Evolutionary conservation across 345 rosid genomes (phyloP).

Genomic region (Reutealis trisperma): DNA sequence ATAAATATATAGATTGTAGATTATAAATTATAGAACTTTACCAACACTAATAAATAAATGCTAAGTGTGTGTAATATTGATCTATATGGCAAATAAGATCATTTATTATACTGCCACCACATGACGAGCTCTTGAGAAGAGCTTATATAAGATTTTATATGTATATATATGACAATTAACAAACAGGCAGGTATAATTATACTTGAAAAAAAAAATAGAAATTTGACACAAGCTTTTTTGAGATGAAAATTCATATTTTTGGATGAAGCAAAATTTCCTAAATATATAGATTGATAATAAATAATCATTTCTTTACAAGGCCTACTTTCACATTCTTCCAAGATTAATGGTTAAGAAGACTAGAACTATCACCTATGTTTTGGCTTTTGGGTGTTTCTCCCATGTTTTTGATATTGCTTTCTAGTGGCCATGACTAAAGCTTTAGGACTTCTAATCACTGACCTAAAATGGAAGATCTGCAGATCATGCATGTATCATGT

Average conservation of each 20-base stretch:
- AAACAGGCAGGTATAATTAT: too few relatives aligned
- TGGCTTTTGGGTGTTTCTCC: not conserved
- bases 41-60: too few relatives aligned
- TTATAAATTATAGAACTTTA: too few relatives aligned
- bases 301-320: conserved; percentile 35
- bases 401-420: conserved; percentile 24
- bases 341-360: not conserved
- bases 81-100: too few relatives aligned
- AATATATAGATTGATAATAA: conserved; percentile 19
- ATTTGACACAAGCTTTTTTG: not conserved
- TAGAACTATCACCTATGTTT: conserved; percentile 2
- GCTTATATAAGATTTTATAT: too few relatives aligned
- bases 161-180: too few relatives aligned
- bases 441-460: conserved; percentile 12
- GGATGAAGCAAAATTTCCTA: conserved; percentile 29
- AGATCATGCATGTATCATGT: conserved; percentile 6
- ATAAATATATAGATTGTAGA: too few relatives aligned
- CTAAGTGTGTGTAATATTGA: too few relatives aligned
- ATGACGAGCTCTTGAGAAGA: too few relatives aligned
- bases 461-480: conserved; percentile 17
- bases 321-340: conserved; percentile 26
- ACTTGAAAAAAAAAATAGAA: too few relatives aligned
- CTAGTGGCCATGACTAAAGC: conserved; percentile 13
- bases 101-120: too few relatives aligned
- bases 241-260: not conserved